phyloP scores from a whole-genome alignment of 495 filamentous ascomycete species.

The Sordaria brevicollis region DNA sequence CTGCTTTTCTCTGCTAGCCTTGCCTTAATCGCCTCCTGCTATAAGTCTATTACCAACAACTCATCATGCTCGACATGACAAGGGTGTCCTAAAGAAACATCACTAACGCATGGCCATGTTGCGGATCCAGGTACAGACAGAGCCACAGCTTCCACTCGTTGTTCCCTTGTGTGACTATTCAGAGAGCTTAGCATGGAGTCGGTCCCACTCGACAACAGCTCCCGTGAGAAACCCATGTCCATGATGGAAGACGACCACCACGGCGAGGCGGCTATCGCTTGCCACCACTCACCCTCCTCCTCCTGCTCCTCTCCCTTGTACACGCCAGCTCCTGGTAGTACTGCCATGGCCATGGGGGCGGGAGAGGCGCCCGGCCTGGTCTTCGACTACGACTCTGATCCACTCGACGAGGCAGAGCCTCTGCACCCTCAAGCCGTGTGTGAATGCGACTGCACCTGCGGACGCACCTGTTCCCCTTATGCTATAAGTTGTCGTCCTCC shows the following conservation, averaged over 20 bases:
- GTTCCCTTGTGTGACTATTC: not conserved
- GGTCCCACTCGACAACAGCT: slow-evolving; percentile 3
- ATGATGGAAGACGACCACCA: slow-evolving; percentile 4
- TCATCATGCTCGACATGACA: not conserved
- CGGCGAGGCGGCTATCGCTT: slow-evolving; percentile 16
- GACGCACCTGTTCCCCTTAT: not conserved
- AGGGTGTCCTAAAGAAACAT: not conserved
- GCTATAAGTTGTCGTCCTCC: not conserved
- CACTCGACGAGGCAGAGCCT: slow-evolving; percentile 8
- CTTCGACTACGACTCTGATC: not conserved
- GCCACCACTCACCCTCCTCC: too few species aligned
- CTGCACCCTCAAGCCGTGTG: not conserved
- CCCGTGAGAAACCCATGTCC: not conserved
- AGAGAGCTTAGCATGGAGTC: not conserved
- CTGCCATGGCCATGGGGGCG: slow-evolving; percentile 8
- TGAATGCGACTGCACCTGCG: not conserved
- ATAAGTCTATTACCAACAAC: not conserved
- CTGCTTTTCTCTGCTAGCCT: too few species aligned
- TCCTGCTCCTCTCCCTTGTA: not conserved
- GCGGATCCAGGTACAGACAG: not conserved
- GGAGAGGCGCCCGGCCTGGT: slow-evolving; percentile 5
- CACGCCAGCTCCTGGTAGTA: slow-evolving; percentile 3
- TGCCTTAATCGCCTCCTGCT: not conserved
- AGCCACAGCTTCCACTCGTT: not conserved
- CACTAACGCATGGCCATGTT: not conserved